Evolutionary conservation across 805 yeast genomes (phyloP).

Genomic region (Pichia eremophila): DNA sequence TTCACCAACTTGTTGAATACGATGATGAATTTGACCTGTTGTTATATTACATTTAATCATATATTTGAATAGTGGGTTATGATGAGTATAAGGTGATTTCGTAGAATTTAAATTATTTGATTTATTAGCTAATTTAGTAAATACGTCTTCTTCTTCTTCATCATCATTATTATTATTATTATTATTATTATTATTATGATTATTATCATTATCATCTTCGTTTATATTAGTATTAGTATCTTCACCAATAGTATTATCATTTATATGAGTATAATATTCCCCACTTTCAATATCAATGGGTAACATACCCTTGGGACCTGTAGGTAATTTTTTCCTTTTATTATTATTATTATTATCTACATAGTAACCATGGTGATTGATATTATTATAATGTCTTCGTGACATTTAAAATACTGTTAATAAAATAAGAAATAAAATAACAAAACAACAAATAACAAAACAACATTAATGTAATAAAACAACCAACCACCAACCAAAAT

Average conservation of each 20-base stretch:
- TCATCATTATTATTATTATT: not conserved
- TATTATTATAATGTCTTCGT: too few species aligned
- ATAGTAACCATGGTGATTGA: not conserved
- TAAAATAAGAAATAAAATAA: too few species aligned
- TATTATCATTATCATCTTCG: not conserved
- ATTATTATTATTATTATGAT: not conserved
- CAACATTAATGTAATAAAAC: too few species aligned
- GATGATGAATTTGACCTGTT: constrained; percentile 46
- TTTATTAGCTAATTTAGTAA: constrained; percentile 3
- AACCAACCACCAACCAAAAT: too few species aligned
- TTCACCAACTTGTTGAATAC: constrained; percentile 91
- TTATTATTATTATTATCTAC: not conserved
- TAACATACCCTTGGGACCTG: constrained; percentile 9
- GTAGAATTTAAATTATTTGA: not conserved
- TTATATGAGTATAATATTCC: not conserved
- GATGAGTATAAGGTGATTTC: not conserved
- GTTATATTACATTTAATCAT: constrained; percentile 8
- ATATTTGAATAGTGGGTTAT: not conserved
- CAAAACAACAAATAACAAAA: too few species aligned
- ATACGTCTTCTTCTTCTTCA: constrained; percentile 9
- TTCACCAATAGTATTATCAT: not conserved
- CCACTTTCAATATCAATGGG: not conserved
- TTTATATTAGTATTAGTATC: not conserved
- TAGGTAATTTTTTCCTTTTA: constrained; percentile 4
- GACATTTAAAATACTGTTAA: too few species aligned